Base-by-base conservation (phyloP, 2,329 filamentous ascomycete species). In the Sclerotiophoma versabilis region DNA sequence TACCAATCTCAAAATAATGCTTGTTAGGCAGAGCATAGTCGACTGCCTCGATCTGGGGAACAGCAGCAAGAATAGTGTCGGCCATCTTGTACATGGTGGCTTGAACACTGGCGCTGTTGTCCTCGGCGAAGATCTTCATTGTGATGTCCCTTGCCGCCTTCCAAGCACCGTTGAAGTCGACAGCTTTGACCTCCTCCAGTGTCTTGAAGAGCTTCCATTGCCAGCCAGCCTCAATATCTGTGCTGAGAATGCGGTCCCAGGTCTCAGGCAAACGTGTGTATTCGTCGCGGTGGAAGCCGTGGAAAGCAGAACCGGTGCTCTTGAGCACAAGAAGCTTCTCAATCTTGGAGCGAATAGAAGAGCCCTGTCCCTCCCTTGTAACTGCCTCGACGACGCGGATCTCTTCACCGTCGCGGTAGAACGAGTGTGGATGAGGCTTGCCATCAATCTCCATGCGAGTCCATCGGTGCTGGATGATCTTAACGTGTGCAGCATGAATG, bases 11-110 rank as follows among this genome's bases (percentile, higher is more conserved):
- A 72, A 98, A 98, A 80, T 97, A 98, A 79, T 99, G 95, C 81
- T 97, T 98, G 82, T 99, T 99, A 10, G 95, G 95, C 69, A 99
- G 82, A 8, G 88, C 83, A 74, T 97, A 98, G 66, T 89, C 85
- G 34, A 95, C 91, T 19, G 83, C 81, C 37, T 88, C 84, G 19
- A 92, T 84, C 60, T 87, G 81, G 12, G 92, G 89, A 20, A 87
- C 90, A 19, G 82, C 85, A 8, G 84, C 88, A 47, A 99, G 81
- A 64, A 99, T 96, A 75, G 88, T 81, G 75, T 93, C 89, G 67
- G 85, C 87, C 93, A 99, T 99, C 82, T 97, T 96, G 82, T 97
- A 99, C 95, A 99, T 98, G 57, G 93, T 98, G 68, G 88, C 88
- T 80, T 99, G 95, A 20, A 99, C 95, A 68, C 91, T 96, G 39